Base-by-base conservation (phyloP, 2,329 filamentous ascomycete species). In the Lasiodiplodia gonubiensis region DNA sequence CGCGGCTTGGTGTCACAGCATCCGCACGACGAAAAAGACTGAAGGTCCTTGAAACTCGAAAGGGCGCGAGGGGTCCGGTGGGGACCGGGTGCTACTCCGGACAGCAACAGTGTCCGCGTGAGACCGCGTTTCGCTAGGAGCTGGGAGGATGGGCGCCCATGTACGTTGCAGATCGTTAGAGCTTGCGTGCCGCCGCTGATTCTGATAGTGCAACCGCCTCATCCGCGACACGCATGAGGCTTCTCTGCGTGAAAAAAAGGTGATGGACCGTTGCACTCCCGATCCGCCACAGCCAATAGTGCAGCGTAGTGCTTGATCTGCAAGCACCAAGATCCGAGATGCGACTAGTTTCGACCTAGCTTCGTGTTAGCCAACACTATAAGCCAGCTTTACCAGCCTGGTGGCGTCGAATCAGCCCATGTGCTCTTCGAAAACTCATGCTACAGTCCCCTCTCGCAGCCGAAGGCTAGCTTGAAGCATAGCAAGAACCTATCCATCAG, bases 1-100 rank as follows among this genome's bases (percentile, higher is more conserved):
- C 39, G 39, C 57, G 25, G n/a, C 30, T 18, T 33, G 37, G 57
- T 61, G 23, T 8, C 25, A 61, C 42, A 46, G 27, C 57, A 49
- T 25, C 57, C 39, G 39, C 57, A 61, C 30, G 16, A 35, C 39
- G 57, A 59, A 46, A 61, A 23, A 27, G 39, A 61, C 25, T 48
- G 39, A 21, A 33, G 39, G 39, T 18, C 16, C 30, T 18, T 49
- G 57, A 21, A 35, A 21, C 42, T 27, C 8, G 39, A 61, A 25
- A 23, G 57, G 21, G n/a, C 49, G 11, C 49, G 14, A 6, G 18
- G 23, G 46, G 3, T 11, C 18, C 23, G 21, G 49, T 27, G 21
- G 49, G 21, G 11, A 27, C n/a, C 21, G 12, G 11, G 11, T 52
- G 23, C 14, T 16, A 27, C 49, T 33, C 21, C 25, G 49, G 49